phyloP scores from a whole-genome alignment of 2,329 filamentous ascomycete genomes.

The Epichloe festucae region DNA sequence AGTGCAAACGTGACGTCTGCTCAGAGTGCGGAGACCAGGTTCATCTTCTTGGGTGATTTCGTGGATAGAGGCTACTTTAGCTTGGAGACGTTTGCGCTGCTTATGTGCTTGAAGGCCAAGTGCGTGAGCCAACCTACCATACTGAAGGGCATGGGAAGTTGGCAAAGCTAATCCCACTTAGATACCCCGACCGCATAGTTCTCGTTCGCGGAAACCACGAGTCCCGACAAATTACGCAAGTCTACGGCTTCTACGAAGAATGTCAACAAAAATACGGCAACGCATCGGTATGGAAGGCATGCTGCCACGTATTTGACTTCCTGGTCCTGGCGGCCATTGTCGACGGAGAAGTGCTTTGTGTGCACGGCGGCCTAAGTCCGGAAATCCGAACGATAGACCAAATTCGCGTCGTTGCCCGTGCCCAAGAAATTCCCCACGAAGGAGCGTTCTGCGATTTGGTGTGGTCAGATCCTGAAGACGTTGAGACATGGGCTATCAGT shows the following conservation, averaged over 20 bases:
- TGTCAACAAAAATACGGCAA: constrained; percentile 98
- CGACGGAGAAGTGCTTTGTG: constrained; percentile 95
- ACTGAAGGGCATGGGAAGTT: not conserved
- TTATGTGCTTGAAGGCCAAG: constrained; percentile 84
- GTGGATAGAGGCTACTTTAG: constrained; percentile 97
- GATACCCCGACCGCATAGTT: constrained; percentile 90
- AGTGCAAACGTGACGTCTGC: constrained; percentile 22
- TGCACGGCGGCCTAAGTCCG: constrained; percentile 80
- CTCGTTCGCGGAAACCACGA: constrained; percentile 97
- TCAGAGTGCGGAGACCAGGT: constrained; percentile 41
- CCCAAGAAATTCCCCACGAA: constrained; percentile 95
- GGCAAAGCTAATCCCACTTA: constrained; percentile 19
- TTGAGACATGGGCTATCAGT: constrained; percentile 91
- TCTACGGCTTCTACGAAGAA: constrained; percentile 98
- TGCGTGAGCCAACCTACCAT: constrained; percentile 17
- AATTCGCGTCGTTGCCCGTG: constrained; percentile 95
- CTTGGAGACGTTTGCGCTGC: constrained; percentile 91
- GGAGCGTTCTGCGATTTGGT: constrained; percentile 97
- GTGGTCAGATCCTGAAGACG: constrained; percentile 95
- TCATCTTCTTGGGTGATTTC: constrained; percentile 69
- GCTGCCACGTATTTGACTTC: constrained; percentile 98
- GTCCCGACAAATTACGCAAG: constrained; percentile 92
- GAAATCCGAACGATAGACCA: constrained; percentile 97
- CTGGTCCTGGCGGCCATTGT: constrained; percentile 93
- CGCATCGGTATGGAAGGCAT: constrained; percentile 99